Conservation (phyloP, 441 rosid species). For the Gossypium schwendimanii region DNA sequence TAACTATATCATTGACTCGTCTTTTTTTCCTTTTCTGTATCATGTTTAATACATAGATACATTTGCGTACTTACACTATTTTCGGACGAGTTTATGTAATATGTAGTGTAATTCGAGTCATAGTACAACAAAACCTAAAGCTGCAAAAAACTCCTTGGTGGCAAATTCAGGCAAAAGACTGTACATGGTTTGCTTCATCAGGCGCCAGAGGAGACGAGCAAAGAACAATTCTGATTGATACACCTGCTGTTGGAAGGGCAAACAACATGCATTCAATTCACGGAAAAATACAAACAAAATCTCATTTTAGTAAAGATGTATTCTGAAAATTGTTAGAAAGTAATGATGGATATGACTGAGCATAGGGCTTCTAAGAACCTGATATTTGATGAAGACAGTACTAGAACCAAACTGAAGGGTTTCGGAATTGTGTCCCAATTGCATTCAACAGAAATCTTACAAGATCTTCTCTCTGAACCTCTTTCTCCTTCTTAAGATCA, state of each 20-base stretch:
- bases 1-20: not conserved
- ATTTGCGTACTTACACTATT: not conserved
- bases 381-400: slow-evolving; percentile 1
- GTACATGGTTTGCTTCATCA: not conserved
- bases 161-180: not conserved
- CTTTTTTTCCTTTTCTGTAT: not conserved
- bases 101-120: not conserved
- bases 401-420: slow-evolving; percentile 69
- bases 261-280: slow-evolving; percentile 4
- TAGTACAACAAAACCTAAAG: not conserved
- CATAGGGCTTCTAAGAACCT: not conserved
- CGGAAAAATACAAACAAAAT: not conserved
- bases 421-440: slow-evolving; percentile 64
- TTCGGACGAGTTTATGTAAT: not conserved
- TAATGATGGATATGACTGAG: slow-evolving; percentile 6
- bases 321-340: not conserved
- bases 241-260: not conserved
- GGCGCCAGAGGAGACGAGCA: not conserved
- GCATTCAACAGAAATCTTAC: slow-evolving; percentile 65
- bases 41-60: not conserved
- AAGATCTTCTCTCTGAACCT: slow-evolving; percentile 55
- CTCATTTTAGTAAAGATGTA: not conserved
- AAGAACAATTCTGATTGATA: not conserved
- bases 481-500: slow-evolving; percentile 76
- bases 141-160: not conserved